Base-by-base conservation (phyloP, 2,329 filamentous ascomycete species). In the Trichoderma aggressivum region DNA sequence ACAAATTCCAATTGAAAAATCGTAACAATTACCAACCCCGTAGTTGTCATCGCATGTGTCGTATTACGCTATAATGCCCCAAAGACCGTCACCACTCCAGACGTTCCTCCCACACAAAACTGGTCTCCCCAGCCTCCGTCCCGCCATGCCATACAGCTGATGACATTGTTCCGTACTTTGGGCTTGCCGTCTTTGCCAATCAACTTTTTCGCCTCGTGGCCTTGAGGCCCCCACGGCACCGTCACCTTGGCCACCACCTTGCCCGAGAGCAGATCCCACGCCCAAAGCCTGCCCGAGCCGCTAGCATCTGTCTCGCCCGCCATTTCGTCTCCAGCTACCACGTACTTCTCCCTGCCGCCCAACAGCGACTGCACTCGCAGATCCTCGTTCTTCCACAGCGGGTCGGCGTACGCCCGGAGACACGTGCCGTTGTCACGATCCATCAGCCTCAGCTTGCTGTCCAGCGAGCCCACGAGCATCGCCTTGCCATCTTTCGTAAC, bases 211-310 rank as follows among this genome's bases (percentile, higher is more conserved):
- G 79, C 79, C 50, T 84, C 84, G 53, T 81, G 81, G 3, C 83
- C 84, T n/a, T 78, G 76, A 5, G 86, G 86, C 1, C 87, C 87
- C 87, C 87, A 89, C 0, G 88, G 86, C 4, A 88, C 83, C 43
- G 79, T 81, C 7, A 97, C 81, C 74, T 84, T 88, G 36, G 91
- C 88, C 71, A 89, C 84, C 64, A 92, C 79, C 69, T 90, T 87
- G 1, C 93, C 94, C 7, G 87, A 91, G 69, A 97, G 79, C 24
- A 97, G 83, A 82, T 98, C 94, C 95, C 95, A 98, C 1, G 89
- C 93, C 83, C 91, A 90, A 8, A 94, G 81, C 76, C 85, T 85
- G 3, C 92, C 92, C 72, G 91, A 84, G 3, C 82, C 82, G 62
- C 73, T 72, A 3, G 69, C 53, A 24, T 70, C 77, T 50, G 74